Evolutionary conservation across 225 moss, liverwort and hornwort genomes (phyloP), one percentile per base, ranked within the genome.

Genomic region (Polytrichum formosum): DNA sequence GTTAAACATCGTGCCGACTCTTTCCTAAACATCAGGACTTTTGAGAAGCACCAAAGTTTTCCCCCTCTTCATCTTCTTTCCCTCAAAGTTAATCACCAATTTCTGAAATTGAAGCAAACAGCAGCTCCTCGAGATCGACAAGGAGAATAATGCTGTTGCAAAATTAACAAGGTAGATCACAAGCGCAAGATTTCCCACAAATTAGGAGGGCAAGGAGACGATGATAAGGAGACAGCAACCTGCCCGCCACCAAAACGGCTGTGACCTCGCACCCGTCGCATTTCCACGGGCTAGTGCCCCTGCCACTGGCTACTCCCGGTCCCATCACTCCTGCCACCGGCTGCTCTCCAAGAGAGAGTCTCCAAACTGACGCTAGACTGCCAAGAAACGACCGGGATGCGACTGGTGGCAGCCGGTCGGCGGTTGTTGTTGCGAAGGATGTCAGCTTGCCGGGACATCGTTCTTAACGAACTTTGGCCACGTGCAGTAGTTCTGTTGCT

Each of bases 401-500:
- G 21, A 23, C 59, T 23, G n/a, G 59, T 59, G 59, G 23, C 23
- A n/a, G 7, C 59, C 59, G 59, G 21, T 59, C 7, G 59, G 59
- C 59, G 21, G 59, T 46, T 46, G 59, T 7, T 59, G 59, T 23
- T 23, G 21, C 9, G 21, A 9, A 59, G 21, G 59, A n/a, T 23
- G n/a, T 59, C 59, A 21, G 59, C 59, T 59, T 21, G 59, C 59
- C 23, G 21, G n/a, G 59, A 22, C 21, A 58, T 58, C 16, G 59
- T n/a, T 59, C n/a, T n/a, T 22, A 59, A 59, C 59, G 59, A 59
- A 59, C 59, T 59, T 59, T 59, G n/a, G 59, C 59, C 46, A 46
- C 46, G 46, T 46, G 13, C 46, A 46, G 46, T 46, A 16, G 31
- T 31, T 31, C 31, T 46, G 46, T 46, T 46, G 46, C 46, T 46